Conservation (phyloP, 495 filamentous ascomycete species). For the Podospora anserina region DNA sequence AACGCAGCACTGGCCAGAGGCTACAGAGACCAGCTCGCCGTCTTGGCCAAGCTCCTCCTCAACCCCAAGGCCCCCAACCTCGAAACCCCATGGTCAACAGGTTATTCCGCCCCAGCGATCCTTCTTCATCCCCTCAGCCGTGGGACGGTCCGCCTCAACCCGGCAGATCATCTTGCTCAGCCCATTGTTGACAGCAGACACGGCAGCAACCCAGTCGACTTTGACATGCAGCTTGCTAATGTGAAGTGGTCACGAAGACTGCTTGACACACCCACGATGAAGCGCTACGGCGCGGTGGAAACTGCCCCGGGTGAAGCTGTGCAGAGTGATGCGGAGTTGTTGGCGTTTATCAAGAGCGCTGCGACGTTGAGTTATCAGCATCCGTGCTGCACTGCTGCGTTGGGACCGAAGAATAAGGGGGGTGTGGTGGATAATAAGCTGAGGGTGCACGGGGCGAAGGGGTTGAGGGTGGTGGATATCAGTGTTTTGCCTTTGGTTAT, state of each 20-base stretch:
- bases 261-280: slow-evolving; percentile 20
- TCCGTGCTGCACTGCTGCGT: slow-evolving; percentile 48
- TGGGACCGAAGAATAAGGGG: slow-evolving; percentile 51
- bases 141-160: slow-evolving; percentile 33
- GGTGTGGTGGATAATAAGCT: slow-evolving; percentile 44
- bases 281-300: slow-evolving; percentile 19
- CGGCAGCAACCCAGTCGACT: slow-evolving; percentile 34
- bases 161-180: slow-evolving; percentile 29
- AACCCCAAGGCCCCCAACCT: slow-evolving; percentile 23
- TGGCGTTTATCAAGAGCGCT: slow-evolving; percentile 13
- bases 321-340: slow-evolving; percentile 16
- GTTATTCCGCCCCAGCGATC: slow-evolving; percentile 17
- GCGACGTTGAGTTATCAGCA: slow-evolving; percentile 20
- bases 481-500: slow-evolving; percentile 49
- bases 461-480: slow-evolving; percentile 33
- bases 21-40: slow-evolving; percentile 25
- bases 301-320: slow-evolving; percentile 12
- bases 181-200: slow-evolving; percentile 35
- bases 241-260: slow-evolving; percentile 25
- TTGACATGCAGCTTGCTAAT: slow-evolving; percentile 26
- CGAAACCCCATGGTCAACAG: slow-evolving; percentile 30
- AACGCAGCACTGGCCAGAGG: slow-evolving; percentile 22
- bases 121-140: slow-evolving; percentile 36
- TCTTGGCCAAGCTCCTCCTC: slow-evolving; percentile 16
- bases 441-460: slow-evolving; percentile 37